Conservation (phyloP, 768 basidiomycete genomes). For the Boletus subcaerulescens region DNA sequence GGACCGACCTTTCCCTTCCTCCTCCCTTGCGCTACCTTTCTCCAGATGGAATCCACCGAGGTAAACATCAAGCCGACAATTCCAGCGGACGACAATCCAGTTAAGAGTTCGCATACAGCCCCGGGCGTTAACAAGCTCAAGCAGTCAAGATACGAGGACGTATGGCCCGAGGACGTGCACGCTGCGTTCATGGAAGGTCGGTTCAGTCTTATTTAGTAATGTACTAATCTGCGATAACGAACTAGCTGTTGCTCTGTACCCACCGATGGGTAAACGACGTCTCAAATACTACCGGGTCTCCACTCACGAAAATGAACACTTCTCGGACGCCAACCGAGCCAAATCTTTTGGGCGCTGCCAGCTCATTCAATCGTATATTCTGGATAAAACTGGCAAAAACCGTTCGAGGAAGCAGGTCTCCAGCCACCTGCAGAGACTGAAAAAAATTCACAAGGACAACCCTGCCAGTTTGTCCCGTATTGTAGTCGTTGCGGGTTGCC, state of each 20-base stretch:
- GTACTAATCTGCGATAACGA: conserved; percentile 8
- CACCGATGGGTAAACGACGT: conserved; percentile 36
- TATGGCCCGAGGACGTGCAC: conserved; percentile 35
- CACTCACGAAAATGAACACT: conserved; percentile 10
- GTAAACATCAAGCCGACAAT: conserved; percentile 16
- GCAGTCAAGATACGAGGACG: conserved; percentile 34
- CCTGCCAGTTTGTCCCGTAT: conserved; percentile 28
- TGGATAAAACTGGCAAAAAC: conserved; percentile 37
- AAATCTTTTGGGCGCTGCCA: conserved; percentile 40
- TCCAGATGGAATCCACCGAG: conserved; percentile 20
- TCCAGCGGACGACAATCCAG: conserved; percentile 5
- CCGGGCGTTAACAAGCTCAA: conserved; percentile 17
- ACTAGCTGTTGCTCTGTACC: conserved; percentile 30
- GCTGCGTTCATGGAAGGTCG: conserved; percentile 37
- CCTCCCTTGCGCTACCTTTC: conserved; percentile 12
- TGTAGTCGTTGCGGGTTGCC: not conserved
- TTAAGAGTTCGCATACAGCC: not conserved
- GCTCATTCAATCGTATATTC: conserved; percentile 38
- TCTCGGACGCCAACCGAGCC: conserved; percentile 6
- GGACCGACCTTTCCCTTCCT: not conserved
- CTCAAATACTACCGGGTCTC: conserved; percentile 32
- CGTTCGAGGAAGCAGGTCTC: conserved; percentile 40
- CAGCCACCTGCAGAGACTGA: conserved; percentile 38
- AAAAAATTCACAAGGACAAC: conserved; percentile 33
- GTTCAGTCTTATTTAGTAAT: not conserved